Base-by-base conservation (phyloP, 192 early-diverging fungal species). In the Dispira parvispora region DNA sequence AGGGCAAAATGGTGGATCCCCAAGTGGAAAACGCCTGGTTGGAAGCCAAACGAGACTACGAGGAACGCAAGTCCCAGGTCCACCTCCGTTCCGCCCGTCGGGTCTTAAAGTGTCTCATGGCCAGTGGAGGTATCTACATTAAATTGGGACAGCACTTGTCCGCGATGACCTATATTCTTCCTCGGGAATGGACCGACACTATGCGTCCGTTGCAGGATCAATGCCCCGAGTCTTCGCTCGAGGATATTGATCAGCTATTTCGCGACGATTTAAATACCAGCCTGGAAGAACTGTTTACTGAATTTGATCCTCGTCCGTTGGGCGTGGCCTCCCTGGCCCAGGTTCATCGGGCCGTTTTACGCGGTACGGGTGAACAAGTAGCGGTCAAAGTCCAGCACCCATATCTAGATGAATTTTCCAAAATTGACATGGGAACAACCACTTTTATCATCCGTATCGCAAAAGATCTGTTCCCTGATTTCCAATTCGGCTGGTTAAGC, bases 371-470 rank as follows among this genome's bases (percentile, higher is more conserved):
- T 18, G 67, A 75, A n/a, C 78, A 81, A 62, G 92, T 97, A 6
- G 94, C 94, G 0, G 87, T 97, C 69, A 97, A 97, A 69, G 75
- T 97, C 38, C 92, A 97, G 69, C 94, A 97, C 58, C 88, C 89
- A 0, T 79, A 79, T 58, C 74, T 97, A 38, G 77, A 88, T 43
- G 75, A 81, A 23, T 87, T 88, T 69, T 81, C 84, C 53, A 73
- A 76, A 18, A 80, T 93, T 45, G 94, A 97, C 62, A 88, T 92
- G 70, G 73, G 84, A 11, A 85, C 88, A 0, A 82, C 86, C 0
- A 73, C 77, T 1, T 73, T 78, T 8, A 75, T 89, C 52, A 76
- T 90, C 11, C 67, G 71, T 20, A 64, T 78, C 46, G 72, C 89
- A 44, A 84, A 88, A 62, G 69, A 74, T 38, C 62, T 89, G 8